A percentile compares a stretch with the other conserved stretches of the same genome.
Evolutionary conservation across 2,329 filamentous ascomycete genomes (phyloP).

Genomic region (Arthroderma uncinatum): DNA sequence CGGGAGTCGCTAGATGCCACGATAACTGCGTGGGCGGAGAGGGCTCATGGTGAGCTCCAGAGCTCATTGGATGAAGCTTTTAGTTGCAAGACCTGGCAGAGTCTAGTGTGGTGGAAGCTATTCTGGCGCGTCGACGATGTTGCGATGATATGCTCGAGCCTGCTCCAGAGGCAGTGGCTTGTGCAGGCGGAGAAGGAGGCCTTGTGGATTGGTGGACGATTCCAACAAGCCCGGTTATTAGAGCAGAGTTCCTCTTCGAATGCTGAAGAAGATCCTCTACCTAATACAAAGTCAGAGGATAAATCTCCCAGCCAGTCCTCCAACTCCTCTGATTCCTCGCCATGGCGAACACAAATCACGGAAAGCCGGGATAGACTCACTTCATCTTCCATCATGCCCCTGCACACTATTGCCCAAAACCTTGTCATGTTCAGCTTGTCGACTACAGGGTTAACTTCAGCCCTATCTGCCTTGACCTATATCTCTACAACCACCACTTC

Average conservation of each 20-base stretch:
- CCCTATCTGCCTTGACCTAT: slow-evolving; percentile 46
- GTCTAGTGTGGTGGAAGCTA: slow-evolving; percentile 84
- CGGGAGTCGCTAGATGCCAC: slow-evolving; percentile 44
- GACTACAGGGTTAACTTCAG: slow-evolving; percentile 54
- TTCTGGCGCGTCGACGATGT: slow-evolving; percentile 94
- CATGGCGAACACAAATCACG: slow-evolving; percentile 65
- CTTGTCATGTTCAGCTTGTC: slow-evolving; percentile 65
- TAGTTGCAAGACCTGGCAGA: slow-evolving; percentile 62
- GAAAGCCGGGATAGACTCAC: slow-evolving; percentile 57
- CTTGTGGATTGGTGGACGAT: slow-evolving; percentile 71
- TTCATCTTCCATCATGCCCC: slow-evolving; percentile 54
- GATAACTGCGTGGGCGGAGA: slow-evolving; percentile 63
- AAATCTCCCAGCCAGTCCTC: background rate
- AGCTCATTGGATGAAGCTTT: slow-evolving; percentile 70
- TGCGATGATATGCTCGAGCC: slow-evolving; percentile 66
- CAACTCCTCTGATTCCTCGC: background rate
- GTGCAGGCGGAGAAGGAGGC: slow-evolving; percentile 65
- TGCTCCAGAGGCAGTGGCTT: slow-evolving; percentile 67
- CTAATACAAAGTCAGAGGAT: too few relatives aligned
- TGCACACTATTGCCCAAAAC: slow-evolving; percentile 62
- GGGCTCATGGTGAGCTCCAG: slow-evolving; percentile 72
- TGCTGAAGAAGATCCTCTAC: background rate
- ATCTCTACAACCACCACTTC: slow-evolving; percentile 42
- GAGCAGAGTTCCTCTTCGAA: slow-evolving; percentile 9
- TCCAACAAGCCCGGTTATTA: slow-evolving; percentile 52